A percentile compares a stretch with the other conserved stretches of the same genome.
Conservation (phyloP, 768 basidiomycete genomes). For the Panaeolus papilionaceus region DNA sequence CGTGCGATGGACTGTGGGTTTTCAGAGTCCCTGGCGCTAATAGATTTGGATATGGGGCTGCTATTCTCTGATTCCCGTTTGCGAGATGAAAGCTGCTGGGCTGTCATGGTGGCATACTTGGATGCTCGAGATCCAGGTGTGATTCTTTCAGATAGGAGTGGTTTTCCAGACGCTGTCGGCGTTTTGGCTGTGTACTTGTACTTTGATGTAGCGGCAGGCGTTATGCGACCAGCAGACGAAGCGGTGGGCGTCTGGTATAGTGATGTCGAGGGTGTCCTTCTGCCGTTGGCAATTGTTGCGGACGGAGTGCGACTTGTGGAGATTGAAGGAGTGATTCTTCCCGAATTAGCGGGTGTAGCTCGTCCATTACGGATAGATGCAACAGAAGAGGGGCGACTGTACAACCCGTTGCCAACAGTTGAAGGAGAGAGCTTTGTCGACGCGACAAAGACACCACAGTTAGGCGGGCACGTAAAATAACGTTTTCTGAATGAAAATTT, state of each 20-base stretch:
- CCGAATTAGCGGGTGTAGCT: constrained; percentile 61
- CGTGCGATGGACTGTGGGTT: constrained; percentile 39
- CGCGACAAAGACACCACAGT: constrained; percentile 92
- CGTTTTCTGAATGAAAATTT: constrained; percentile 54
- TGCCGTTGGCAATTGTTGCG: constrained; percentile 44
- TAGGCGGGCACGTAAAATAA: constrained; percentile 86
- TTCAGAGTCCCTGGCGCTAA: constrained; percentile 12
- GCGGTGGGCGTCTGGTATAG: constrained; percentile 41
- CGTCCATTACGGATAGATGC: constrained; percentile 74
- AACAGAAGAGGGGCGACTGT: constrained; percentile 75
- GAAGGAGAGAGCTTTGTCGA: constrained; percentile 81
- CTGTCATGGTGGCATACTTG: constrained; percentile 85
- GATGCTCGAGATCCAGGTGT: constrained; percentile 87
- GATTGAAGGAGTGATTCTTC: constrained; percentile 56
- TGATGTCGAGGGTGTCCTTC: constrained; percentile 44
- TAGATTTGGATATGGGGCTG: constrained; percentile 39
- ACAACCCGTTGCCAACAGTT: constrained; percentile 62
- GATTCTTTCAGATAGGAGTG: constrained; percentile 50
- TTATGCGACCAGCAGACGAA: constrained; percentile 40
- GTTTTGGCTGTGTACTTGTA: constrained; percentile 42
- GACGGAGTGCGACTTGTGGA: constrained; percentile 43
- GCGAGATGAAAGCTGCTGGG: constrained; percentile 73
- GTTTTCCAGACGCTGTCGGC: constrained; percentile 30
- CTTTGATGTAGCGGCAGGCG: constrained; percentile 41
- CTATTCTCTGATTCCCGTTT: constrained; percentile 28